Percentiles rank a stretch among this genome's conserved stretches.
phyloP scores from a whole-genome alignment of 805 yeast genomes.

The Monosporozyma yasuniensis region DNA sequence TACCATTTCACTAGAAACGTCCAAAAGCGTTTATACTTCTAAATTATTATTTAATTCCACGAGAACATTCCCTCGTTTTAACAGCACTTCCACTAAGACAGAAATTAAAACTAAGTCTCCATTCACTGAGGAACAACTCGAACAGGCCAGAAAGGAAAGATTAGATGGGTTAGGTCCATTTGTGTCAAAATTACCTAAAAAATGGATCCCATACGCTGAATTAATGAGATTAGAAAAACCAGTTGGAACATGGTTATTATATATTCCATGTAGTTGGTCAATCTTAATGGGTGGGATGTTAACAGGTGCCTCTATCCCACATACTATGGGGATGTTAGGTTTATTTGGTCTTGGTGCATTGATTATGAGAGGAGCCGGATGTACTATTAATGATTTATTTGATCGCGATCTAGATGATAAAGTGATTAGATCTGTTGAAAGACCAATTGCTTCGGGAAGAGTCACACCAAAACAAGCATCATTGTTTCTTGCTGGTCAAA shows the following conservation, averaged over 20 bases:
- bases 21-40: not conserved
- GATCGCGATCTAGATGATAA: slow-evolving; percentile 77
- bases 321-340: slow-evolving; percentile 52
- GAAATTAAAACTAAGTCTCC: slow-evolving; percentile 1
- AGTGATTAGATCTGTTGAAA: slow-evolving; percentile 77
- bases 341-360: slow-evolving; percentile 78
- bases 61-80: not conserved
- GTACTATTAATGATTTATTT: slow-evolving; percentile 84
- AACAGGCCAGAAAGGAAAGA: slow-evolving; percentile 42
- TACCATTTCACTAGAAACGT: no score
- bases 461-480: slow-evolving; percentile 64
- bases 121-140: slow-evolving; percentile 25
- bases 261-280: slow-evolving; percentile 87
- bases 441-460: slow-evolving; percentile 90
- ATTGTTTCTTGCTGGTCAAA: slow-evolving; percentile 62
- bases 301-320: slow-evolving; percentile 56
- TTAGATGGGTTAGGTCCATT: slow-evolving; percentile 40
- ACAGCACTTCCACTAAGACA: slow-evolving; percentile 4
- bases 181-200: slow-evolving; percentile 56
- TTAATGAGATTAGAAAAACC: slow-evolving; percentile 90
- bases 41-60: not conserved
- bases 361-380: slow-evolving; percentile 96
- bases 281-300: slow-evolving; percentile 80
- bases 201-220: slow-evolving; percentile 83
- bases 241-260: slow-evolving; percentile 82